Evolutionary conservation across 1,139 yeast species (phyloP), one percentile per base, ranked within the genome.

Genomic region (Pichia sp.): DNA sequence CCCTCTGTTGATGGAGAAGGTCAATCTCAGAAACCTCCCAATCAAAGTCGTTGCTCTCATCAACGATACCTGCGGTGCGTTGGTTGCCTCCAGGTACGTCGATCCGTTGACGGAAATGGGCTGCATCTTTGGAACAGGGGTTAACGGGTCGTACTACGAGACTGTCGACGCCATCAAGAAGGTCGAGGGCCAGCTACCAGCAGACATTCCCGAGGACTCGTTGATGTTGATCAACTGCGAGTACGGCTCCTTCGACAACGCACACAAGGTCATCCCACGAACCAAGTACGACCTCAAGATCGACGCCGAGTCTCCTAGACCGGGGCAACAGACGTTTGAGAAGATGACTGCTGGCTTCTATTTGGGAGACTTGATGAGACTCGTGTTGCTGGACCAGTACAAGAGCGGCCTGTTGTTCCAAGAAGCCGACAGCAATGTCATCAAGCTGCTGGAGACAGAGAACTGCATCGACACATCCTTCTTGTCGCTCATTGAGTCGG

Each of bases 261-360:
- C 89, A 70, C 96, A 88, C 69, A 64, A 74, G 30, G 83, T 85
- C 46, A 81, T 93, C 64, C 99, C 99, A 71, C 83, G 98, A 75
- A 92, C 96, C 61, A 85, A 83, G 69, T 92, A 84, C 71, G 99
- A 93, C 72, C 70, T 85, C 54, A 76, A 73, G 60, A 85, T 93
- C 61, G 99, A 93, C 73, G 77, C 76, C 52, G 86, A 87, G 65
- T 87, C 96, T 49, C 99, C 99, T 68, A 88, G 97, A 76, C 99
- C 98, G 52, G 95, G 95, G 61, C 97, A 93, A 75, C 99, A 93
- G 75, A 73, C 96, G 51, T 95, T 91, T 73, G 99, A 95, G 77
- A 93, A 95, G 77, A 92, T 93, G 97, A 90, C 93, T 64, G 89
- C 97, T 45, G 99, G 99, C 61, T 89, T 90, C 75, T 93, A 95